Evolutionary conservation across 495 filamentous ascomycete genomes (phyloP).

Genomic region (Friedmanniomyces endolithicus): DNA sequence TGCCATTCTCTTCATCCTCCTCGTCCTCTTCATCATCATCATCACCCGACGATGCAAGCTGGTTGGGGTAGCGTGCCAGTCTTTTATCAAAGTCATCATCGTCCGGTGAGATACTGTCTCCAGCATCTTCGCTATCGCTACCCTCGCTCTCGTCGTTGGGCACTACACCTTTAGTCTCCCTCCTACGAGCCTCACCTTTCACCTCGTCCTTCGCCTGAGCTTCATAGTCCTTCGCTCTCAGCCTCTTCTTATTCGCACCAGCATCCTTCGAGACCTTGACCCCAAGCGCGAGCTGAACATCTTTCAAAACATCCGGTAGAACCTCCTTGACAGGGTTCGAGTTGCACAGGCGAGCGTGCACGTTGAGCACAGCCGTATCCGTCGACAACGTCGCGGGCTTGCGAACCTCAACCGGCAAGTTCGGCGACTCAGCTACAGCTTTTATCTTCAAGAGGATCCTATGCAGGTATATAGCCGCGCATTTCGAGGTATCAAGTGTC

Average conservation of each 20-base stretch:
- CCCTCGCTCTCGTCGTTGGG: background rate
- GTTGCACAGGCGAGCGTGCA: conserved; percentile 69
- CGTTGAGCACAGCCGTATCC: conserved; percentile 47
- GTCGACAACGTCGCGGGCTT: conserved; percentile 32
- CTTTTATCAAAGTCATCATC: conserved; percentile 5
- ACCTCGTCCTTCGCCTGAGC: background rate
- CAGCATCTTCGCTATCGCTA: conserved; percentile 21
- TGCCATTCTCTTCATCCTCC: conserved; percentile 26
- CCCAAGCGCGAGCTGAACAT: conserved; percentile 49
- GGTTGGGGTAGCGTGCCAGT: conserved; percentile 44
- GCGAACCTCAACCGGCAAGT: conserved; percentile 33
- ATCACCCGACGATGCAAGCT: conserved; percentile 40
- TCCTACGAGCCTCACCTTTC: background rate
- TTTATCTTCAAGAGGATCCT: conserved; percentile 66
- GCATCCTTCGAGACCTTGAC: conserved; percentile 12
- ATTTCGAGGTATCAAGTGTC: conserved; percentile 49
- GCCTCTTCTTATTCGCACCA: background rate
- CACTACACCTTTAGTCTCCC: background rate
- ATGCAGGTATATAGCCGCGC: conserved; percentile 57
- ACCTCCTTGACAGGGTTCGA: conserved; percentile 59
- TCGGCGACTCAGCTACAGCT: conserved; percentile 44
- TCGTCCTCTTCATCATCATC: conserved; percentile 37
- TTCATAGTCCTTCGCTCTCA: conserved; percentile 6
- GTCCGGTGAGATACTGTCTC: background rate
- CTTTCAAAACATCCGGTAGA: conserved; percentile 47